Conservation (phyloP, 257 asterid genomes). For the Solanum clarkiae region DNA sequence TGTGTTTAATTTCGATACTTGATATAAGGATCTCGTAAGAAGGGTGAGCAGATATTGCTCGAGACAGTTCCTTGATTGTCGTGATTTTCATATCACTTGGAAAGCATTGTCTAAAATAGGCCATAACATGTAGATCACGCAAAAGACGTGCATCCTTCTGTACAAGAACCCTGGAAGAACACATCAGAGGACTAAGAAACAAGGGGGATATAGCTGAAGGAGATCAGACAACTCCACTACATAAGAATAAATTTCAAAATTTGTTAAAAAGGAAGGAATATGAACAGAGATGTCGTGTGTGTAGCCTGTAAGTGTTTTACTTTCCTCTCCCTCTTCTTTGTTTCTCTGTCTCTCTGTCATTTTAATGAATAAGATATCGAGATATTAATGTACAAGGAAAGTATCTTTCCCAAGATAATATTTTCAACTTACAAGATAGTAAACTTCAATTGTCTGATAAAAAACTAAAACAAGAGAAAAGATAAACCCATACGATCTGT, state of each 20-base stretch:
- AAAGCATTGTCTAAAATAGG: conserved; percentile 89
- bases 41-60: conserved; percentile 63
- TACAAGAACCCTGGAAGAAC: conserved; percentile 38
- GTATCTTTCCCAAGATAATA: not conserved
- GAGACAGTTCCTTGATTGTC: conserved; percentile 73
- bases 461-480: not conserved
- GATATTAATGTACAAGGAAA: not conserved
- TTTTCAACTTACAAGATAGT: not conserved
- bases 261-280: not conserved
- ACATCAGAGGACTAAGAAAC: conserved; percentile 2
- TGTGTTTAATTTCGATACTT: conserved; percentile 55
- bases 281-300: not conserved
- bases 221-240: not conserved
- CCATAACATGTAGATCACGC: conserved; percentile 67
- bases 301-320: not conserved
- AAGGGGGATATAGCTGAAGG: not conserved
- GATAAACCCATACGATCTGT: conserved; percentile 55
- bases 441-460: not conserved
- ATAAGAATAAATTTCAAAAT: not conserved
- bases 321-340: not conserved
- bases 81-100: conserved; percentile 42
- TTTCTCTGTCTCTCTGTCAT: not conserved
- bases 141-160: conserved; percentile 53
- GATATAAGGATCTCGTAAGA: conserved; percentile 69
- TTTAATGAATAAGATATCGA: not conserved